Percentiles rank a stretch among this genome's conserved stretches.
These are phyloP conservation scores for Lachancea mirantina DNA, from an alignment of 805 yeast species.

Conservation along the genomic window DNA sequence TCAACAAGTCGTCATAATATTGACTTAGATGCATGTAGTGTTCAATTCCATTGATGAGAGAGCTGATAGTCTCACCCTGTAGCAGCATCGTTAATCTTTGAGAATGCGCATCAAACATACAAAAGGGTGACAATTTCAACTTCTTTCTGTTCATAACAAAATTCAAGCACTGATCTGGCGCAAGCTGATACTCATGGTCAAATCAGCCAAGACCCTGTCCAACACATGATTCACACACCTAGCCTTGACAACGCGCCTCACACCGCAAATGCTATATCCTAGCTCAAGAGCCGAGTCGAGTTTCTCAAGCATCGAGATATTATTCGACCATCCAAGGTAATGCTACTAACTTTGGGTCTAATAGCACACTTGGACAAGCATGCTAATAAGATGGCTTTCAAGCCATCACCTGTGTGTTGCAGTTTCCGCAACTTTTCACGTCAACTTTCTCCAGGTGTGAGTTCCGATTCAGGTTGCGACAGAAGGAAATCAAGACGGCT, in stretches of 20 bases:
- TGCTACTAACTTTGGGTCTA: constrained; percentile 8
- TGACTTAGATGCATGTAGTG: constrained; percentile 8
- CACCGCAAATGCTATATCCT: too few relatives aligned
- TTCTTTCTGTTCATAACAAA: constrained; percentile 9
- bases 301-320: too few relatives aligned
- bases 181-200: constrained; percentile 5
- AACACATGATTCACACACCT: constrained; percentile 9
- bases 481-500: constrained; percentile 10
- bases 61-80: constrained; percentile 10
- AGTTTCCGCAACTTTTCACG: constrained; percentile 7
- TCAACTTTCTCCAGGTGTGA: constrained; percentile 8
- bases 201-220: too few relatives aligned
- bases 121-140: constrained; percentile 5
- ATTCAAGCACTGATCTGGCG: constrained; percentile 8
- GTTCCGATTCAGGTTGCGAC: constrained; percentile 9
- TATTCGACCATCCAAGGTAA: too few relatives aligned
- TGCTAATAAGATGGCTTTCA: constrained; percentile 3
- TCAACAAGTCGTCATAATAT: constrained; percentile 8
- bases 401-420: constrained; percentile 8
- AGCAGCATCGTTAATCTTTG: constrained; percentile 10
- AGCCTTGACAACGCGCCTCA: constrained; percentile 7
- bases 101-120: constrained; percentile 10
- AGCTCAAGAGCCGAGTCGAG: constrained; percentile 9
- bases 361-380: constrained; percentile 6
- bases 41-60: constrained; percentile 8